Base-by-base conservation (phyloP, 805 yeast genomes). In the Candida wancherniae region DNA sequence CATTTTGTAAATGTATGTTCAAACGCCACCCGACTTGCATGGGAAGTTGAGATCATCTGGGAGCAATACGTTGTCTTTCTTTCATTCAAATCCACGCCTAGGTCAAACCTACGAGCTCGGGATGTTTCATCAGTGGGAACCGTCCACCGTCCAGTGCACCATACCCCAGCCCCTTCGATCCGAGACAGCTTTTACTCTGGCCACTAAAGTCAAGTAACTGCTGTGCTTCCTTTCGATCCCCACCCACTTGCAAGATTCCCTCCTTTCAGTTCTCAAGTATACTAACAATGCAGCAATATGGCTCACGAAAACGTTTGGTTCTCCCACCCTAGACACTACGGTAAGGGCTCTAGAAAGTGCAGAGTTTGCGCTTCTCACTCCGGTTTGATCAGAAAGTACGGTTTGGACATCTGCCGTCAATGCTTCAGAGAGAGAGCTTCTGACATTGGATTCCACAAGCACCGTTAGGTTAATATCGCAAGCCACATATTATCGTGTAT, bases 281-380 rank as follows among this genome's bases (percentile, higher is more conserved):
- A 63, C 69, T 63, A 62, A 63, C 68, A 31, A 29, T 47, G 33
- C 54, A 66, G 72, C 77, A 84, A 74, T 45, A 88, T 88, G 97
- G 96, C 97, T 83, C 97, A 88, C 96, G 96, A 86, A 82, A 82
- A 86, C 87, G 95, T 90, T 81, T 92, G 99, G 99, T 92, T 73
- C 82, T 88, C 97, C 71, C 98, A 92, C 95, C 98, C 99, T 81
- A 86, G 97, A 85, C 88, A 84, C 75, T 90, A 78, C 87, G 98
- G 98, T 75, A 92, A 92, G 85, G 99, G 99, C 77, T 84, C 97
- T 63, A 95, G 99, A 79, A 92, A 85, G 77, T 92, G 97, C 80
- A 92, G 97, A 73, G 88, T 90, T 79, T 86, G 95, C 70, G 78
- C 95, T 61, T 85, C 97, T 73, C 97, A 90, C 88, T 71, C 85